Evolutionary conservation across 495 filamentous ascomycete genomes (phyloP).

Genomic region (Gamarada debralockiae): DNA sequence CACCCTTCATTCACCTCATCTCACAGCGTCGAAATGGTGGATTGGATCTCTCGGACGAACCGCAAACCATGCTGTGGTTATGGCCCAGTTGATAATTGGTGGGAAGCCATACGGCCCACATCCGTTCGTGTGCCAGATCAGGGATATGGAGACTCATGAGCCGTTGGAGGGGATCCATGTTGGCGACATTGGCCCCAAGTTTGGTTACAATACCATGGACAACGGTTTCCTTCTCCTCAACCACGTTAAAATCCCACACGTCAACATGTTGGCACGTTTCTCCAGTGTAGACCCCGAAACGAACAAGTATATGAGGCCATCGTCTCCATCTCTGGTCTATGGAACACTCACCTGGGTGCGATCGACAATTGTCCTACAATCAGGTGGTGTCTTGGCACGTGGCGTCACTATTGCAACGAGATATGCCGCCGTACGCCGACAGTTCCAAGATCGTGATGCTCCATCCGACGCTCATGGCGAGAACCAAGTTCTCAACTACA

Average conservation of each 20-base stretch:
- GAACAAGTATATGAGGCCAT: slow-evolving; percentile 58
- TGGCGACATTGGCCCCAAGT: slow-evolving; percentile 73
- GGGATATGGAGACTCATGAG: slow-evolving; percentile 65
- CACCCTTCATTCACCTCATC: slow-evolving; percentile 60
- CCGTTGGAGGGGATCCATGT: slow-evolving; percentile 66
- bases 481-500: slow-evolving; percentile 70
- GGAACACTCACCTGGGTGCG: slow-evolving; percentile 72
- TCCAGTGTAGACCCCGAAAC: slow-evolving; percentile 57
- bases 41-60: slow-evolving; percentile 69
- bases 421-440: slow-evolving; percentile 63
- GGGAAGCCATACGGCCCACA: slow-evolving; percentile 67
- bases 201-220: slow-evolving; percentile 70
- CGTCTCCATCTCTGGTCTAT: slow-evolving; percentile 61
- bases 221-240: slow-evolving; percentile 75
- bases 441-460: slow-evolving; percentile 69
- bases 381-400: slow-evolving; percentile 63
- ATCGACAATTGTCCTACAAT: slow-evolving; percentile 63
- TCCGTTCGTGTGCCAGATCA: slow-evolving; percentile 71
- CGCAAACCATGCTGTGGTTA: slow-evolving; percentile 71
- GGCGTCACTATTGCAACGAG: slow-evolving; percentile 72
- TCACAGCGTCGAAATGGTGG: slow-evolving; percentile 77
- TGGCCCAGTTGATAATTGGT: slow-evolving; percentile 63
- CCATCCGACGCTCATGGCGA: slow-evolving; percentile 42
- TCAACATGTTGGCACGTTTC: slow-evolving; percentile 66
- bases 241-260: slow-evolving; percentile 63